Evolutionary conservation across 2,329 filamentous ascomycete species (phyloP), one percentile per base, ranked within the genome.

Genomic region (Alternaria incomplexa): DNA sequence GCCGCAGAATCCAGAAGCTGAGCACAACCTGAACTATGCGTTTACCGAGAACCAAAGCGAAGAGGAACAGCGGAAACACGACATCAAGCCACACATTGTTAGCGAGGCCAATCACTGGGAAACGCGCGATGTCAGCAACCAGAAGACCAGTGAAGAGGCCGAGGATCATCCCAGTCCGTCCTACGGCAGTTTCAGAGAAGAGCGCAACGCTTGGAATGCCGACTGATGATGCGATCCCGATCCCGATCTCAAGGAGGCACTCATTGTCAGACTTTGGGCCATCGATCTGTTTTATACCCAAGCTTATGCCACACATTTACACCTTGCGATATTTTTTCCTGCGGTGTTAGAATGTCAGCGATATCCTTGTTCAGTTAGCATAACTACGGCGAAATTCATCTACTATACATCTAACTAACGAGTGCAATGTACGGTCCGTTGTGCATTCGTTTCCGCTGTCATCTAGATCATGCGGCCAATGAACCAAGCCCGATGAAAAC

Each of bases 91-190:
- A 2, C 72, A 78, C 36, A 76, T 81, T 23, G 80, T 79, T 4
- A 81, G 82, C 58, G 83, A 84, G 64, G 81, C 81, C 12, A 66
- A 67, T 47, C 77, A 79, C 25, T 86, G 84, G 84, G 78, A 83
- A 66, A 68, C 62, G 12, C 73, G 79, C 56, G 70, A 80, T 45
- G 73, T 75, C 53, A 69, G 64, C 57, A 57, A 69, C n/a, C 36
- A 59, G 32, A 32, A 44, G 26, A 43, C 45, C n/a, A 66, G 64
- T 10, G 62, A 69, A 44, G 67, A 74, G 59, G 65, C 71, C 3
- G 45, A 70, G 12, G 63, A 66, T 15, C 48, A 64, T 15, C 75
- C 64, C 5, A 79, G 77, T 54, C 76, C 77, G 17, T 76, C 79
- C n/a, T 82, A 81, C 57, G 80, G 79, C 60, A 82, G 80, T 68